These are phyloP conservation scores for Phytopythium montanum DNA, from an alignment of 352 stramenopile species.

Conservation along the genomic window DNA sequence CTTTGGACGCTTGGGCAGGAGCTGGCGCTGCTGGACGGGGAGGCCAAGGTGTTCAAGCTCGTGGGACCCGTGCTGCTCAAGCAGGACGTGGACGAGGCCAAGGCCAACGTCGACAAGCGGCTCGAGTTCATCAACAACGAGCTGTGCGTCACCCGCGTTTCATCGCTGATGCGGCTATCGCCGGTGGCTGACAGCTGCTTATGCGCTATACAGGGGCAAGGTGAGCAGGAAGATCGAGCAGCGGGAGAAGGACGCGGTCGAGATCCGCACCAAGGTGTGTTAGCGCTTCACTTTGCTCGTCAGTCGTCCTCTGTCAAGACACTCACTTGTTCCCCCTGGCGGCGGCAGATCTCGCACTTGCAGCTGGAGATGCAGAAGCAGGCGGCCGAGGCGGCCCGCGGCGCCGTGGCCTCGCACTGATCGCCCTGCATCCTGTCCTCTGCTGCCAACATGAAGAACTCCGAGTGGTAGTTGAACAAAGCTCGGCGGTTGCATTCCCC, in stretches of 20 bases:
- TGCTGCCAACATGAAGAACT: background rate
- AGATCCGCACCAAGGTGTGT: constrained; percentile 83
- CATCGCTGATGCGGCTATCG: too few species aligned
- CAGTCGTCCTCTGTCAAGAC: too few species aligned
- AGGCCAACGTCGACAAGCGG: constrained; percentile 93
- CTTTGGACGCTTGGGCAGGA: constrained; percentile 28
- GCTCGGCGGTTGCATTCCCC: background rate
- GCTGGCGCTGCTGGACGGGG: constrained; percentile 82
- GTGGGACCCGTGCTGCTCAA: constrained; percentile 94
- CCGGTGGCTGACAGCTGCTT: background rate
- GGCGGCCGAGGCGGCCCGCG: constrained; percentile 68
- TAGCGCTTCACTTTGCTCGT: too few species aligned
- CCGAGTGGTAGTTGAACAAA: background rate
- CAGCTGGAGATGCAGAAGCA: constrained; percentile 90
- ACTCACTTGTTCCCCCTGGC: background rate
- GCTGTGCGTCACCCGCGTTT: constrained; percentile 47
- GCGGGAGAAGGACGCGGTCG: constrained; percentile 89
- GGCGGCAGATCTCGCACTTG: constrained; percentile 76
- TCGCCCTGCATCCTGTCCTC: background rate
- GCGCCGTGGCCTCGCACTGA: constrained; percentile 44
- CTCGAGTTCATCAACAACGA: constrained; percentile 96
- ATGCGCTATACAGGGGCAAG: constrained; percentile 52
- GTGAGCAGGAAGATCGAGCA: constrained; percentile 83
- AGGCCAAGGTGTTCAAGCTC: constrained; percentile 93
- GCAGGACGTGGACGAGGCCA: constrained; percentile 92